phyloP scores from a whole-genome alignment of 2,329 filamentous ascomycete species.

The Aaosphaeria pasadenensis region DNA sequence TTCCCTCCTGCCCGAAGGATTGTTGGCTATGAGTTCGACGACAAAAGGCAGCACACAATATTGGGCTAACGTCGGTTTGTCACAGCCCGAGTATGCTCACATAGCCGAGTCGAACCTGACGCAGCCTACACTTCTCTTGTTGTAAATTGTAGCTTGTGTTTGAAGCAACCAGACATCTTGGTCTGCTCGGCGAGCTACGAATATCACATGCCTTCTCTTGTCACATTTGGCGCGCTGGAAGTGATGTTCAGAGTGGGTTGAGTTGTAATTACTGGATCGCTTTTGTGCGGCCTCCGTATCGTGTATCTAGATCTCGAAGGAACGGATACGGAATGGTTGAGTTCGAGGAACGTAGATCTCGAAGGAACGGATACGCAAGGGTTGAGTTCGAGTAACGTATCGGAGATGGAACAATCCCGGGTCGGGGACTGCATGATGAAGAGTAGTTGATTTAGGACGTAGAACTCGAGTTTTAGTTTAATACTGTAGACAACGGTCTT shows the following conservation, averaged over 20 bases:
- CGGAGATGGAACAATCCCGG: not conserved
- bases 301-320: not conserved
- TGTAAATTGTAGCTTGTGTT: too few species aligned
- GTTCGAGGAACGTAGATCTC: not conserved
- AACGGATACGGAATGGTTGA: not conserved
- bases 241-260: not conserved
- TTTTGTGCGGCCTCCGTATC: not conserved
- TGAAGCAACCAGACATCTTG: too few species aligned
- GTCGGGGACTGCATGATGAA: not conserved
- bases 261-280: not conserved
- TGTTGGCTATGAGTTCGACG: too few species aligned
- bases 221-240: not conserved
- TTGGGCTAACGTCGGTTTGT: too few species aligned
- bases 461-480: constrained; percentile 53
- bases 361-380: not conserved
- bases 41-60: too few species aligned
- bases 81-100: too few species aligned
- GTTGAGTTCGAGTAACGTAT: not conserved
- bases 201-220: not conserved
- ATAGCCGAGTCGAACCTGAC: too few species aligned
- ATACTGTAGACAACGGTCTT: constrained; percentile 42
- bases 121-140: too few species aligned
- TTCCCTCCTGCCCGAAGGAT: too few species aligned
- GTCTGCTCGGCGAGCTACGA: too few species aligned
- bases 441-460: constrained; percentile 45